Conservation (phyloP, 2,329 filamentous ascomycete genomes). For the Fusarium sp. region DNA sequence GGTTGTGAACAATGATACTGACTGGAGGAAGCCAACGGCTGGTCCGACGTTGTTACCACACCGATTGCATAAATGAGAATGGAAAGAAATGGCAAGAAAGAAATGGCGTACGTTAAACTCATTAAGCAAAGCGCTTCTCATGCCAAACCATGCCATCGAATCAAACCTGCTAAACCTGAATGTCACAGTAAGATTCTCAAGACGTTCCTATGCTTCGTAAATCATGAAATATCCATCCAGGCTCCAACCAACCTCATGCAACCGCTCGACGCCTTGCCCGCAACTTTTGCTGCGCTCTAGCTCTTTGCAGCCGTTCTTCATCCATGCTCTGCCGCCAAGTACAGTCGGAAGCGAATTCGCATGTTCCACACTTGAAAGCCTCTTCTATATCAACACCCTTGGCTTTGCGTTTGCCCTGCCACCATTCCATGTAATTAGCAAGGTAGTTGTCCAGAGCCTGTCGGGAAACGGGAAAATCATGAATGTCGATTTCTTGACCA, state of each 20-base stretch:
- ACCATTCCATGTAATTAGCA: constrained; percentile 80
- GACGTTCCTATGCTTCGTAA: constrained; percentile 25
- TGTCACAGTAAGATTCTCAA: neutral
- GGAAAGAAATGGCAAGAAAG: neutral
- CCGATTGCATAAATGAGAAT: constrained; percentile 17
- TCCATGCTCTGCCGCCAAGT: constrained; percentile 79
- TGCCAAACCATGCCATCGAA: neutral
- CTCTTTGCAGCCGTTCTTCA: constrained; percentile 56
- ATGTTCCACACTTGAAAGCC: constrained; percentile 85
- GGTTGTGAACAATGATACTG: neutral
- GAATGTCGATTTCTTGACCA: constrained; percentile 62
- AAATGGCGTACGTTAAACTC: neutral
- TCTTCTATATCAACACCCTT: constrained; percentile 83
- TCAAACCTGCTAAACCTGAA: neutral
- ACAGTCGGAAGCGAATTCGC: constrained; percentile 83
- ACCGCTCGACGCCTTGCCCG: constrained; percentile 28
- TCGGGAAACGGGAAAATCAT: constrained; percentile 73
- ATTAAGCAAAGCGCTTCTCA: neutral
- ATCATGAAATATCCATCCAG: constrained; percentile 25
- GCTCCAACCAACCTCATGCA: constrained; percentile 12
- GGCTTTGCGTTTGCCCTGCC: constrained; percentile 78
- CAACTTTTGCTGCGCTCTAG: constrained; percentile 37
- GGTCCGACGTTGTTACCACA: constrained; percentile 41
- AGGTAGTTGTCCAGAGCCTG: constrained; percentile 72
- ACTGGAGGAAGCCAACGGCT: constrained; percentile 32